Evolutionary conservation across 1,284 basidiomycete species (phyloP).

Genomic region (Moesziomyces globuligerus): DNA sequence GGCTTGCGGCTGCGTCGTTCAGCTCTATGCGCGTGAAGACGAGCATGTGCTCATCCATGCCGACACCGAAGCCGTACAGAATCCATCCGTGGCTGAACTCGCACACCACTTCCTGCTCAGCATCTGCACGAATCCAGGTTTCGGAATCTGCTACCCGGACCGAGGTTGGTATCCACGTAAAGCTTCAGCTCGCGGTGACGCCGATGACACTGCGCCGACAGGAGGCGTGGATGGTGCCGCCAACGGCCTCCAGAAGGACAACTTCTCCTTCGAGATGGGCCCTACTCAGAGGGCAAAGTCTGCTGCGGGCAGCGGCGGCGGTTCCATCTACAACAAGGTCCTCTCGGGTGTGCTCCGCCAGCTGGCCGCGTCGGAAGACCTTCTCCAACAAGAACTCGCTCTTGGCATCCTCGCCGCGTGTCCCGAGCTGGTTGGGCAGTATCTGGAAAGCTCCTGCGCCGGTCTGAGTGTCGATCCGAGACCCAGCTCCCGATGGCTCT

Average conservation of each 20-base stretch:
- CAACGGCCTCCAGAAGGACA: constrained; percentile 30
- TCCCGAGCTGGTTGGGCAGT: constrained; percentile 85
- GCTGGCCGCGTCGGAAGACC: constrained; percentile 83
- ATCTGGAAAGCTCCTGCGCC: constrained; percentile 69
- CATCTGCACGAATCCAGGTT: constrained; percentile 82
- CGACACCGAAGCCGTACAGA: constrained; percentile 20
- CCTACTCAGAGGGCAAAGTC: constrained; percentile 68
- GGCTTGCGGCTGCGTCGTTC: constrained; percentile 52
- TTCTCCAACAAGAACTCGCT: constrained; percentile 84
- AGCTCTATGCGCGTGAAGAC: constrained; percentile 55
- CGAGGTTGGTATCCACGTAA: constrained; percentile 83
- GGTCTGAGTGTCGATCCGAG: constrained; percentile 84
- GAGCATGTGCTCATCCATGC: constrained; percentile 46
- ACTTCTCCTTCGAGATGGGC: constrained; percentile 61
- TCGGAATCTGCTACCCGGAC: constrained; percentile 87
- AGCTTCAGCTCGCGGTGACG: not conserved
- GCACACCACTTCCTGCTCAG: constrained; percentile 87
- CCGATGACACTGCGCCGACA: not conserved
- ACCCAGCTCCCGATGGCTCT: constrained; percentile 86
- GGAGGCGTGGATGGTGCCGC: constrained; percentile 24
- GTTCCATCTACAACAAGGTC: constrained; percentile 81
- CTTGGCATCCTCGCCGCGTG: constrained; percentile 80
- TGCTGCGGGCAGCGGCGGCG: not conserved
- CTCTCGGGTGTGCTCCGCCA: constrained; percentile 78
- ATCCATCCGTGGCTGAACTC: constrained; percentile 75